These are phyloP conservation scores for Aspergillus brunneoviolaceus DNA, from an alignment of 2,329 filamentous ascomycete species.

Conservation along the genomic window DNA sequence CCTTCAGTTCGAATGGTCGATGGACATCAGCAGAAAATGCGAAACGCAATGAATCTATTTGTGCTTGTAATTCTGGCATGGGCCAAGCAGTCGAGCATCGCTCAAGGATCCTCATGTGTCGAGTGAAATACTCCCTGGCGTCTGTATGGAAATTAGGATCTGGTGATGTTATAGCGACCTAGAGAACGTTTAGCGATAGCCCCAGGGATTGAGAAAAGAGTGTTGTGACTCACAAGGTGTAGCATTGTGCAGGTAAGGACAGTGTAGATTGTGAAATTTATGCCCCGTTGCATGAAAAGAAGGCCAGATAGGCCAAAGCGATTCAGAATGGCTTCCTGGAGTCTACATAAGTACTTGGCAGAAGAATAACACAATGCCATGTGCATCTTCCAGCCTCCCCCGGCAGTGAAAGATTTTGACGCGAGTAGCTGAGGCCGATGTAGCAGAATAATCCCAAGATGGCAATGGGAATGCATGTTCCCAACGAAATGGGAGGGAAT, in stretches of 20 bases:
- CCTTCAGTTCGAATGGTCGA: slow-evolving; percentile 85
- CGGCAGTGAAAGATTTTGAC: slow-evolving; percentile 67
- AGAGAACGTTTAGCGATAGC: slow-evolving; percentile 1
- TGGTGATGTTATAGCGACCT: slow-evolving; percentile 91
- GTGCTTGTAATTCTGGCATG: slow-evolving; percentile 84
- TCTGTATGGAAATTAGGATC: slow-evolving; percentile 84
- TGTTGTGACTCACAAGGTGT: slow-evolving; percentile 70
- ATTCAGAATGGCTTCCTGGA: slow-evolving; percentile 80
- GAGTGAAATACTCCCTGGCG: slow-evolving; percentile 82
- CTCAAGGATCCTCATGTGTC: slow-evolving; percentile 92
- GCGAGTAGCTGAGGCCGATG: slow-evolving; percentile 82
- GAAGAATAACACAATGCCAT: slow-evolving; percentile 84
- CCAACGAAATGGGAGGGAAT: slow-evolving; percentile 83
- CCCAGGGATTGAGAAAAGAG: background rate
- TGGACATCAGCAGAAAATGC: slow-evolving; percentile 85
- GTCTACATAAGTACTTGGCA: slow-evolving; percentile 77
- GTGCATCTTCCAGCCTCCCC: slow-evolving; percentile 80
- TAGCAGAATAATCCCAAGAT: slow-evolving; percentile 80
- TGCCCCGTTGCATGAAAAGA: slow-evolving; percentile 87
- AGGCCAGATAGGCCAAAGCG: slow-evolving; percentile 76
- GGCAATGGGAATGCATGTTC: slow-evolving; percentile 86
- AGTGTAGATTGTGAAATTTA: slow-evolving; percentile 93
- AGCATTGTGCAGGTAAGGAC: slow-evolving; percentile 89
- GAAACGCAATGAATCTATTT: slow-evolving; percentile 83
- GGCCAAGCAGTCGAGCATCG: slow-evolving; percentile 79